A percentile compares a stretch with the other conserved stretches of the same genome.
Conservation (phyloP, 1,284 basidiomycete species). For the Leccinum pachyderme region DNA sequence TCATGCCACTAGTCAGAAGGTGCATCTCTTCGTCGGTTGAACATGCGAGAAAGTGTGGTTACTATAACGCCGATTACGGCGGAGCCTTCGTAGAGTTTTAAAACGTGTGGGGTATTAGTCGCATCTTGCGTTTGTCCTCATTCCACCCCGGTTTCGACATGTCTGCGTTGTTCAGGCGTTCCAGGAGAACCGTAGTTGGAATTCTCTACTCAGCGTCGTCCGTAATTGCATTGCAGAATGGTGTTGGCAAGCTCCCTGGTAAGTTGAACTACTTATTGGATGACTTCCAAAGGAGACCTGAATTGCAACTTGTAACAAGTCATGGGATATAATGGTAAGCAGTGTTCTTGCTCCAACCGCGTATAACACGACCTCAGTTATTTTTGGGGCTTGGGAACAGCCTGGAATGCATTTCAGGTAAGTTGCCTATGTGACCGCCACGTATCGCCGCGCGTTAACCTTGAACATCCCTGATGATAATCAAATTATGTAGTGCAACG, state of each 20-base stretch:
- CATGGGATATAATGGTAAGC: constrained; percentile 34
- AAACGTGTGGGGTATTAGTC: neutral
- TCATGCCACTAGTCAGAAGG: neutral
- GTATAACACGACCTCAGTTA: neutral
- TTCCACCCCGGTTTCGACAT: constrained; percentile 7
- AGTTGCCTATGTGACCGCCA: constrained; percentile 3
- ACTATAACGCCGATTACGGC: neutral
- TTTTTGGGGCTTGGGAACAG: constrained; percentile 5
- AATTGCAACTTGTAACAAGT: constrained; percentile 14
- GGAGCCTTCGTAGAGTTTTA: constrained; percentile 4
- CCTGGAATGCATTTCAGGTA: constrained; percentile 29
- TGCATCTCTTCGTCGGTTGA: neutral
- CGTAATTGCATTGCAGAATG: constrained; percentile 26
- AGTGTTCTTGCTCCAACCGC: neutral
- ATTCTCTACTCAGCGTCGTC: constrained; percentile 16
- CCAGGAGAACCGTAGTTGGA: constrained; percentile 4
- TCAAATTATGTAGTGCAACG: constrained; percentile 20
- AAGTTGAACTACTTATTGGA: neutral
- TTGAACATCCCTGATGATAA: neutral
- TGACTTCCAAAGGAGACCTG: constrained; percentile 2
- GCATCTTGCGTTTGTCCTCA: neutral
- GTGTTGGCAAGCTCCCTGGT: constrained; percentile 35
- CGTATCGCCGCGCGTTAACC: neutral
- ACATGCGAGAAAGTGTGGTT: neutral
- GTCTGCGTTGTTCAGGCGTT: constrained; percentile 10